Evolutionary conservation across 1,284 basidiomycete species (phyloP), one percentile per base, ranked within the genome.

Genomic region (Albatrellus sp.): DNA sequence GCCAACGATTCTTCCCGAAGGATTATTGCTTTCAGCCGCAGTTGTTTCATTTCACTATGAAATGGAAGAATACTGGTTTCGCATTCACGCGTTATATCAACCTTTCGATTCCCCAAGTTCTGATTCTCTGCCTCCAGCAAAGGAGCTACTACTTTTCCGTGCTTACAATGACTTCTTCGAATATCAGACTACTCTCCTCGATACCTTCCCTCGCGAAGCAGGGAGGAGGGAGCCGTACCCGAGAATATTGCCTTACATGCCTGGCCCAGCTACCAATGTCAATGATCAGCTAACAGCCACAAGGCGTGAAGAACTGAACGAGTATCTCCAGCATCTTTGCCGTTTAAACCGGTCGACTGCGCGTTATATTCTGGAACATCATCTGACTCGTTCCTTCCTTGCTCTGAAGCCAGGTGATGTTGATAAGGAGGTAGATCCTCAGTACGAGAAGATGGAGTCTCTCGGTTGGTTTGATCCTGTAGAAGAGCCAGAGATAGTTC

Each of bases 101-200:
- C 89, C 90, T 0, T 89, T 86, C 54, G 72, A 75, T 47, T 64
- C 69, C 5, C 59, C 73, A 2, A 74, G 70, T 19, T 69, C 71
- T 39, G 61, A 61, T 42, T 57, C 58, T 33, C 70, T 82, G 36
- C 82, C 77, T 34, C 73, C 72, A 3, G 79, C 86, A 11, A 85
- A 80, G 56, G 80, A 89, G 24, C 78, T 98, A 44, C 82, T 93
- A 51, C 73, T 98, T 35, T 98, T 96, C 65, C 80, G 96, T 42
- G 80, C 90, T 13, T 99, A 99, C 68, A 89, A 96, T 57, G 93
- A 99, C 62, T 99, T 99, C 63, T 96, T 94, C 67, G 90, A 94
- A 56, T 98, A 98, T 62, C 96, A 99, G 58, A 86, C 96, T 45
- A 71, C 77, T 8, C 74, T 99, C 32, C 75, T 97, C 48, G 77